Percentiles rank a stretch among this genome's conserved stretches.
Evolutionary conservation across 2,329 filamentous ascomycete species (phyloP).

Genomic region (Fusarium abutilonis): DNA sequence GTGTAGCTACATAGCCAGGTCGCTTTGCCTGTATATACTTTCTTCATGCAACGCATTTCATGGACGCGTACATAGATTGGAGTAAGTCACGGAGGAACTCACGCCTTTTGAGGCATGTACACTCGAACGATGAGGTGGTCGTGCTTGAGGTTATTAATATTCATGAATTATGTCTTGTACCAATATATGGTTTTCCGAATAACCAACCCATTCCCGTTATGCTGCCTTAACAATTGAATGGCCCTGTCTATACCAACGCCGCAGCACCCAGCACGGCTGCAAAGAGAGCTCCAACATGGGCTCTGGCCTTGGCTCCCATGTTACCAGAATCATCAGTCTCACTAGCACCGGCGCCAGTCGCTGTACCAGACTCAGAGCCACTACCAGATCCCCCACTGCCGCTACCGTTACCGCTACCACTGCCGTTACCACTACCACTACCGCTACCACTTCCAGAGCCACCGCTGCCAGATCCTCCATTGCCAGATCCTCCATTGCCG

Average conservation of each 20-base stretch:
- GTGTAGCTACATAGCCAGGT: not conserved
- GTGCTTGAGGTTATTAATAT: constrained; percentile 11
- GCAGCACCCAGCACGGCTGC: constrained; percentile 17
- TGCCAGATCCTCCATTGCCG: constrained; percentile 9
- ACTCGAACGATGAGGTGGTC: no score
- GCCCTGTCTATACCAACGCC: constrained; percentile 4
- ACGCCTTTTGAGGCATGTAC: no score
- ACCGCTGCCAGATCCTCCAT: not conserved
- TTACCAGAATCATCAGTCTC: constrained; percentile 19
- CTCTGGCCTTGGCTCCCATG: constrained; percentile 9
- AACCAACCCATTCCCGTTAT: not conserved
- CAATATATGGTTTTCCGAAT: not conserved
- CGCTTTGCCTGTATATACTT: not conserved
- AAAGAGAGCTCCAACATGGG: constrained; percentile 19
- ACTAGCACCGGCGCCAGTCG: constrained; percentile 11
- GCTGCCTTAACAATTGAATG: not conserved
- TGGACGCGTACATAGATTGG: not conserved
- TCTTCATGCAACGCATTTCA: no score
- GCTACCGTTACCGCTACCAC: not conserved
- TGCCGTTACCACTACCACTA: not conserved
- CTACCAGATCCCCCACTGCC: constrained; percentile 6
- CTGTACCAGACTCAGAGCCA: constrained; percentile 5
- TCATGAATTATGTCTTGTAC: not conserved
- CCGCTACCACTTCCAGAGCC: constrained; percentile 1
- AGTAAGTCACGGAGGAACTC: not conserved